These are phyloP conservation scores for Lyophyllum semitale DNA, from an alignment of 768 basidiomycete species.

Conservation along the genomic window DNA sequence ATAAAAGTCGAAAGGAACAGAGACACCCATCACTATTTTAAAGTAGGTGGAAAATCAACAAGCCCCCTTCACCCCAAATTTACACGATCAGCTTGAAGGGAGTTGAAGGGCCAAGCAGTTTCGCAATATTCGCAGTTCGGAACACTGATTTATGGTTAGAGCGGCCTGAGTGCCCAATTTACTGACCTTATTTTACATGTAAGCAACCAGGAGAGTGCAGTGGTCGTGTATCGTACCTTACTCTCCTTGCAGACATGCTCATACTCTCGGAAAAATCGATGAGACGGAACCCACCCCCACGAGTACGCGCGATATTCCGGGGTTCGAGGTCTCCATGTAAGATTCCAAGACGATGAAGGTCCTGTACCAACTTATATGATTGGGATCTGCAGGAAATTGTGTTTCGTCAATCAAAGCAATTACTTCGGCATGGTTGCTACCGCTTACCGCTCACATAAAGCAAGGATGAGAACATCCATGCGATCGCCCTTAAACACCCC, in stretches of 20 bases:
- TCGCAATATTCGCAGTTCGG: slow-evolving; percentile 20
- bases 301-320: slow-evolving; percentile 17
- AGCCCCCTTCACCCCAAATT: too few species aligned
- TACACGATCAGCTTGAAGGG: not conserved
- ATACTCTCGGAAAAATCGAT: slow-evolving; percentile 20
- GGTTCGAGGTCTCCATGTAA: slow-evolving; percentile 20
- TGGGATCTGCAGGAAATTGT: slow-evolving; percentile 20
- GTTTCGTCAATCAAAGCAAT: slow-evolving; percentile 14
- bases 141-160: slow-evolving; percentile 14
- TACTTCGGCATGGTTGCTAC: slow-evolving; percentile 11
- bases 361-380: slow-evolving; percentile 18
- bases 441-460: slow-evolving; percentile 21
- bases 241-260: slow-evolving; percentile 15
- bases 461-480: slow-evolving; percentile 20
- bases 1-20: too few species aligned
- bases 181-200: not conserved
- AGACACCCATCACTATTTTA: too few species aligned
- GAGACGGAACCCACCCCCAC: slow-evolving; percentile 16
- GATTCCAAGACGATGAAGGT: slow-evolving; percentile 21
- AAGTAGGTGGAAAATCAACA: too few species aligned
- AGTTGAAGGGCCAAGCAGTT: slow-evolving; percentile 22
- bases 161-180: slow-evolving; percentile 4
- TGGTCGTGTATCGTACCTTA: slow-evolving; percentile 10
- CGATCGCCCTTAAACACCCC: slow-evolving; percentile 17
- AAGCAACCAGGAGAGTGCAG: not conserved